Evolutionary conservation across 768 basidiomycete species (phyloP), one percentile per base, ranked within the genome.

Genomic region (Xerocomus spinulosus): DNA sequence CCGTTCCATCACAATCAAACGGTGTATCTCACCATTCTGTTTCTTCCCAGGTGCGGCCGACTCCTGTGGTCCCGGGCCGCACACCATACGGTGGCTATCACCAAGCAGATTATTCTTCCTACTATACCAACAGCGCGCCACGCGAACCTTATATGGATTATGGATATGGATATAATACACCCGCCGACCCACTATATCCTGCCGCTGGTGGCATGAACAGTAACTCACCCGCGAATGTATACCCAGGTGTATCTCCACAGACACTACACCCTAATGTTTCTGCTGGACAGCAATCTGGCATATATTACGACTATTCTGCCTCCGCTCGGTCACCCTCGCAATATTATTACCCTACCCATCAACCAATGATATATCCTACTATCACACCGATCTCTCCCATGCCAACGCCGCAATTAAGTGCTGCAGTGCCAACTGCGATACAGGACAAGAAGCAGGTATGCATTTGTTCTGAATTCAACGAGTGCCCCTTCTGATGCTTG

Each of bases 401-500:
- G 70, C 65, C 75, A 8, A 69, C 72, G n/a, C 67, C 75, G 20
- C 80, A 80, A 46, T 48, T 79, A 23, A 60, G 67, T 28, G 57
- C 72, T 35, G 62, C 74, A 18, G 62, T 66, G 36, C 71, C 75
- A 29, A 59, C 69, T 17, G 64, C 70, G 23, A 50, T 75, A 18
- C 55, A 63, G 20, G 78, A 82, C 52, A 85, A 82, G 62, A 85
- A 83, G 53, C 80, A 82, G 74, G 84, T 82, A 55, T 20, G 63
- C 54, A 25, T 48, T 49, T 42, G 20, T 49, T 15, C 54, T 43
- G 43, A 14, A 14, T 54, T 42, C 14, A 13, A 50, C 34, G 18
- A 36, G 26, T 24, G 29, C 20, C 42, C 10, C 46, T 25, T 37
- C 56, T 63, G 33, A 63, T 29, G 37, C 30, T 41, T 4, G 30